These are phyloP conservation scores for Chaetoscypha palmicola DNA, from an alignment of 2,329 filamentous ascomycete genomes.

Conservation along the genomic window DNA sequence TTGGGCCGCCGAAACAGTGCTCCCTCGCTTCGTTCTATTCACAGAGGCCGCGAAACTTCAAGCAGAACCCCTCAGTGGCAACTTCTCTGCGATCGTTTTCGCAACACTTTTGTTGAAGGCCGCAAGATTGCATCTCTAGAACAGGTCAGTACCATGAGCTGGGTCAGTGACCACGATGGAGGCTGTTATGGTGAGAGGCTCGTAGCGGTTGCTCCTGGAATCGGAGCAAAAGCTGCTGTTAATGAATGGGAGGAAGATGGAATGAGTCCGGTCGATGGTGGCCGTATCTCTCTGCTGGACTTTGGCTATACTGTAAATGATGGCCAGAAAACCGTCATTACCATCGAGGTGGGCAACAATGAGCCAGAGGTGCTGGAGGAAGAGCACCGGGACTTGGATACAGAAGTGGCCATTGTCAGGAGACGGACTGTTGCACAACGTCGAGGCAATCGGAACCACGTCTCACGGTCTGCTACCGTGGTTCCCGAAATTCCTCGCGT, in stretches of 20 bases:
- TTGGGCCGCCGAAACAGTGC: slow-evolving; percentile 27
- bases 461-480: slow-evolving; percentile 45
- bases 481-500: slow-evolving; percentile 17
- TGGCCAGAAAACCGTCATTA: slow-evolving; percentile 51
- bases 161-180: slow-evolving; percentile 53
- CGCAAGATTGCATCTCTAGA: slow-evolving; percentile 56
- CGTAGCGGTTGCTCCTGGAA: slow-evolving; percentile 65
- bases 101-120: slow-evolving; percentile 66
- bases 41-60: slow-evolving; percentile 17
- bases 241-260: slow-evolving; percentile 54
- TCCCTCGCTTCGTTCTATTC: slow-evolving; percentile 24
- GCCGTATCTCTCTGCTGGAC: slow-evolving; percentile 64
- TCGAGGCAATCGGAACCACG: slow-evolving; percentile 38
- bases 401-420: slow-evolving; percentile 72
- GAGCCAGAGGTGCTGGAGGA: slow-evolving; percentile 66
- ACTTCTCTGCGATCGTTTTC: slow-evolving; percentile 57
- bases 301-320: slow-evolving; percentile 58
- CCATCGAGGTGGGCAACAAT: slow-evolving; percentile 66
- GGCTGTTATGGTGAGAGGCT: slow-evolving; percentile 49
- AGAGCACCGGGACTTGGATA: slow-evolving; percentile 65
- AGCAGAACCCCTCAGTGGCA: slow-evolving; percentile 58
- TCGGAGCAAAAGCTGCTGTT: slow-evolving; percentile 49
- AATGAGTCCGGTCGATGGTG: slow-evolving; percentile 70
- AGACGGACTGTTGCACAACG: slow-evolving; percentile 64
- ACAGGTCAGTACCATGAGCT: slow-evolving; percentile 62